Percentiles rank a stretch among this genome's conserved stretches.
These are phyloP conservation scores for Zygoascus bituminiphila DNA, from an alignment of 805 yeast genomes.

Conservation along the genomic window DNA sequence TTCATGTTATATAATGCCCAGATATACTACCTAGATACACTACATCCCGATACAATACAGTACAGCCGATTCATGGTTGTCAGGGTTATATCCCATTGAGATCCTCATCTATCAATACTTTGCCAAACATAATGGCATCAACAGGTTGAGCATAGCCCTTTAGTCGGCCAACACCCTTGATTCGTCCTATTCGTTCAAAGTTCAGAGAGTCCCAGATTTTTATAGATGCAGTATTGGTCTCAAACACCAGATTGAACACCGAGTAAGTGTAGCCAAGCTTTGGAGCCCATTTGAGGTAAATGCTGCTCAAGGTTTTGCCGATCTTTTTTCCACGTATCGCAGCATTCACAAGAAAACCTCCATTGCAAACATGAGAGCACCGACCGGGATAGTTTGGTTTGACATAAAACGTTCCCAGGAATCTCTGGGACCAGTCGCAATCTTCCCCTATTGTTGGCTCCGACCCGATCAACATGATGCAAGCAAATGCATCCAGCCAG, in stretches of 20 bases:
- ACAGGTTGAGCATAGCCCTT: conserved; percentile 56
- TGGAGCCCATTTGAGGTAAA: conserved; percentile 68
- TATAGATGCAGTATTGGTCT: conserved; percentile 64
- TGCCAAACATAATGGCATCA: conserved; percentile 75
- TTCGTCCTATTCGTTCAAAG: conserved; percentile 66
- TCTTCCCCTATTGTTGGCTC: conserved; percentile 18
- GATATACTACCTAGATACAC: too few relatives aligned
- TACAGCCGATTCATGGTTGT: too few relatives aligned
- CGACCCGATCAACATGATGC: conserved; percentile 47
- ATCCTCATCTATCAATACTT: conserved; percentile 34
- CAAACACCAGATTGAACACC: conserved; percentile 83
- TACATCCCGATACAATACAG: too few relatives aligned
- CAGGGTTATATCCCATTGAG: background rate
- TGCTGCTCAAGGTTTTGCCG: conserved; percentile 61
- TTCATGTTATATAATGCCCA: too few relatives aligned
- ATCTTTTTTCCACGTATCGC: conserved; percentile 54
- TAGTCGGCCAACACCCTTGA: conserved; percentile 65
- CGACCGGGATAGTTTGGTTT: conserved; percentile 85
- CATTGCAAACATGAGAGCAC: conserved; percentile 82
- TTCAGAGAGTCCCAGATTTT: conserved; percentile 79
- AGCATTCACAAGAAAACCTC: conserved; percentile 67
- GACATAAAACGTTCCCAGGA: conserved; percentile 69
- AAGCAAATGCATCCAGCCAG: conserved; percentile 63
- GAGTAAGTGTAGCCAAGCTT: conserved; percentile 70
- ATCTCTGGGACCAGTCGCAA: conserved; percentile 38